Evolutionary conservation across 2,329 filamentous ascomycete species (phyloP).

Genomic region (Fusarium compactum): DNA sequence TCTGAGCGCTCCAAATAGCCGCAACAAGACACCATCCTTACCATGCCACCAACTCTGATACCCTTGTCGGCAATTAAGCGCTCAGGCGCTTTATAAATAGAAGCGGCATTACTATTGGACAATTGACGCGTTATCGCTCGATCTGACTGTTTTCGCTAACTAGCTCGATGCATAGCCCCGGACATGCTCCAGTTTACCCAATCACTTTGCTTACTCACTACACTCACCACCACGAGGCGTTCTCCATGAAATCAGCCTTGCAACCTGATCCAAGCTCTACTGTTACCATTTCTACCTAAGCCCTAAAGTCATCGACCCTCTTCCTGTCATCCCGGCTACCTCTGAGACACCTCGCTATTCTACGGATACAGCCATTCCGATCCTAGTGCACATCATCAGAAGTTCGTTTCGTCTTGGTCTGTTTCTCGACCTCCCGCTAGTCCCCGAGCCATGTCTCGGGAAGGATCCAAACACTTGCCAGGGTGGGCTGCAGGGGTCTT

Average conservation of each 20-base stretch:
- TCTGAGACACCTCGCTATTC: constrained; percentile 21
- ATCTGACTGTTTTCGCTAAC: constrained; percentile 35
- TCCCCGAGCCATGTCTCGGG: constrained; percentile 34
- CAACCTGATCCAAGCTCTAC: constrained; percentile 17
- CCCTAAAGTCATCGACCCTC: constrained; percentile 13
- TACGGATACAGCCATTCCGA: constrained; percentile 21
- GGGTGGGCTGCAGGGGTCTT: constrained; percentile 6
- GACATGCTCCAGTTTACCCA: constrained; percentile 24
- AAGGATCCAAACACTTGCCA: constrained; percentile 27
- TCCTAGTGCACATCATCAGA: constrained; percentile 13
- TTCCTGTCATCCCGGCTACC: constrained; percentile 36
- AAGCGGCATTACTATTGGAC: constrained; percentile 23
- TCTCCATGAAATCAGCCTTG: constrained; percentile 42
- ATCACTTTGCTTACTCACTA: constrained; percentile 14
- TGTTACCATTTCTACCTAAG: constrained; percentile 11
- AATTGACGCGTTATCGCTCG: constrained; percentile 41
- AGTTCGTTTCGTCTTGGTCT: constrained; percentile 6
- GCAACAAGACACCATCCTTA: constrained; percentile 21
- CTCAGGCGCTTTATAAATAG: constrained; percentile 49
- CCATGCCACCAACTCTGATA: constrained; percentile 21
- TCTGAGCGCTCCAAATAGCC: constrained; percentile 24
- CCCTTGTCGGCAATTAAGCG: constrained; percentile 39
- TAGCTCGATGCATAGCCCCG: constrained; percentile 40
- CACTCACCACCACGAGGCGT: constrained; percentile 36
- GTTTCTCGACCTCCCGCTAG: constrained; percentile 11